Conservation (phyloP, 1,284 basidiomycete genomes). For the Tilletia indica region DNA sequence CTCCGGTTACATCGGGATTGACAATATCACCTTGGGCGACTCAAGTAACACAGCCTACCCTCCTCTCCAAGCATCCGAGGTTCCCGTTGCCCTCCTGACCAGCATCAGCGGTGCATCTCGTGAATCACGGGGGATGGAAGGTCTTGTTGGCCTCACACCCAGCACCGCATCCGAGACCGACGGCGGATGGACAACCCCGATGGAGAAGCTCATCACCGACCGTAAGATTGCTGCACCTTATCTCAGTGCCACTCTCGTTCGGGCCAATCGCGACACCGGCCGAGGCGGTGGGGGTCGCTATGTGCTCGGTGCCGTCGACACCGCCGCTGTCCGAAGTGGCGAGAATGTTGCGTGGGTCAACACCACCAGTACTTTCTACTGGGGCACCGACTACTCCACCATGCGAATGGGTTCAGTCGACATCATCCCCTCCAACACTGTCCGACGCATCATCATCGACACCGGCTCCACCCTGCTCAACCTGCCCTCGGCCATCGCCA, state of each 20-base stretch:
- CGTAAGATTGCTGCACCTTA: conserved; percentile 35
- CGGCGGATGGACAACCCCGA: conserved; percentile 41
- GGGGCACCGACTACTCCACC: conserved; percentile 35
- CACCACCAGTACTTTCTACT: conserved; percentile 32
- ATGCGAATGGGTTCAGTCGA: conserved; percentile 33
- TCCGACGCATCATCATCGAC: conserved; percentile 34
- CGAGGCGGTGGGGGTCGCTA: conserved; percentile 40
- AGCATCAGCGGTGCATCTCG: conserved; percentile 31
- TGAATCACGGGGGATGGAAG: conserved; percentile 38
- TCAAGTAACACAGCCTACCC: conserved; percentile 3
- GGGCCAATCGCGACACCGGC: conserved; percentile 41
- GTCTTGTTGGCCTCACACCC: conserved; percentile 36
- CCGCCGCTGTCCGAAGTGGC: conserved; percentile 26
- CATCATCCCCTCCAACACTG: conserved; percentile 26
- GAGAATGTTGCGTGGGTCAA: conserved; percentile 34
- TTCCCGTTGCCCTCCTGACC: conserved; percentile 35
- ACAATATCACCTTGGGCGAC: conserved; percentile 35
- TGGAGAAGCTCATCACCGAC: conserved; percentile 38
- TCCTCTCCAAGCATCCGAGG: conserved; percentile 26
- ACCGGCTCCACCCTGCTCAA: conserved; percentile 40
- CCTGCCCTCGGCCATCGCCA: conserved; percentile 30
- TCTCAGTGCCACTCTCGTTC: conserved; percentile 37
- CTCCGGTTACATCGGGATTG: conserved; percentile 39
- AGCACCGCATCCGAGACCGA: conserved; percentile 27
- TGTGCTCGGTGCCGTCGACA: conserved; percentile 40